These are phyloP conservation scores for Paramecium octaurelia DNA, from an alignment of 73 alveolate species.

Conservation along the genomic window DNA sequence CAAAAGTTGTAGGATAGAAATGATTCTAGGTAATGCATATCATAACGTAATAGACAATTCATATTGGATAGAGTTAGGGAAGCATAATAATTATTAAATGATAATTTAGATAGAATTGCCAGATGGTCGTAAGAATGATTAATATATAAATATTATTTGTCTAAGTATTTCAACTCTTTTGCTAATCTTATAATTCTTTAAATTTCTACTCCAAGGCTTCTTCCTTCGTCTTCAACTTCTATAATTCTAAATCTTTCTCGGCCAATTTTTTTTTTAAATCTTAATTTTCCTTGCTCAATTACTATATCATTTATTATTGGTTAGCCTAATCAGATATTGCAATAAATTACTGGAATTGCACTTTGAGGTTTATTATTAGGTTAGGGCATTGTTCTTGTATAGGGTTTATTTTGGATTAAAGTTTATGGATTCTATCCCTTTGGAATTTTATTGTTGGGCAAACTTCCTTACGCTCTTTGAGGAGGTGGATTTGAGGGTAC, in stretches of 20 bases:
- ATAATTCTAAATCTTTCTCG: background rate
- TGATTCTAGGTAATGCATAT: background rate
- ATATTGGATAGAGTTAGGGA: background rate
- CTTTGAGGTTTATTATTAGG: background rate
- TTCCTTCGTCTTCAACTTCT: background rate
- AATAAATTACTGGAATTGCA: background rate
- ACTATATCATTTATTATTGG: background rate
- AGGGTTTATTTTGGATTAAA: background rate
- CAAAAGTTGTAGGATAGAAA: background rate
- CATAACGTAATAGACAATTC: background rate
- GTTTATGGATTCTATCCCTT: background rate
- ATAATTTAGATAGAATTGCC: conserved; percentile 5
- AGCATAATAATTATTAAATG: conserved; percentile 4
- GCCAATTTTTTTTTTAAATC: background rate
- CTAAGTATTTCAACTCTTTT: background rate
- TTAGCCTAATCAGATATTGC: background rate
- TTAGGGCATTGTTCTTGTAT: background rate
- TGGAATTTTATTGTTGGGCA: background rate
- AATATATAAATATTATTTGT: background rate
- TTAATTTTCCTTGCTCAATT: background rate
- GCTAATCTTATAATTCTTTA: background rate
- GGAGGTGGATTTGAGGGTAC: conserved; percentile 20
- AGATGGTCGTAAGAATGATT: conserved; percentile 7
- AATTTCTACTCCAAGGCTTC: background rate
- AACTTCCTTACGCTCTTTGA: background rate